Evolutionary conservation across 2,329 filamentous ascomycete species (phyloP), one percentile per base, ranked within the genome.

Genomic region (Paraphaeosphaeria minitans): DNA sequence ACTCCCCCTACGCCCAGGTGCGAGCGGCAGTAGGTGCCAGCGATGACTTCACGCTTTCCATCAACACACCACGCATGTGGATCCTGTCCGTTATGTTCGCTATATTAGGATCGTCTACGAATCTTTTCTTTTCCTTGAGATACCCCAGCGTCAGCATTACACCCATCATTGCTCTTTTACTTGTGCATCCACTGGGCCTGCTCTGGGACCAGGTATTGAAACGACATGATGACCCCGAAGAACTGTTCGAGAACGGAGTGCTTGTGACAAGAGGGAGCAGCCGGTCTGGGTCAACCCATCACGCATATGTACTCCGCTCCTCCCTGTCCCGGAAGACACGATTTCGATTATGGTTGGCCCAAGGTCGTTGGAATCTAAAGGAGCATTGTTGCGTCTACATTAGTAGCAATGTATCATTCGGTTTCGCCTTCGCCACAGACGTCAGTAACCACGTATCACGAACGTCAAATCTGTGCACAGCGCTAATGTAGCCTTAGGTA

Each of bases 121-220:
- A 95, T 75, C 80, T 96, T 42, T 95, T 96, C 80, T 96, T 96
- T 81, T 93, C 91, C 37, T 81, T 96, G 73, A 85, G 92, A 84
- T 96, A 95, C 82, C 92, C 92, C 29, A 95, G 92, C 75, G 91
- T 96, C 75, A 90, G 90, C 60, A 94, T 96, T 71, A 94, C 91
- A 22, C 92, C 92, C 41, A 90, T 96, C 65, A 96, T 96, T 79
- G 91, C 92, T 31, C 83, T 95, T 69, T 82, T 96, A 58, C 86
- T 96, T 57, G 91, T 93, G 48, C 92, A 95, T 72, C 92, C 92
- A 2, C 84, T 96, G 55, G 92, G 92, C 59, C 85, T 91, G 24
- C 73, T 92, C 29, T 94, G 92, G 90, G 92, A 96, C 71, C 83
- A 85, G 55, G 51, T 88, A 4, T 78, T 95, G 22, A 93, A 92